A percentile compares a stretch with the other conserved stretches of the same genome.
phyloP scores from a whole-genome alignment of 177 flowering plant species.

The Telopea speciosissima region DNA sequence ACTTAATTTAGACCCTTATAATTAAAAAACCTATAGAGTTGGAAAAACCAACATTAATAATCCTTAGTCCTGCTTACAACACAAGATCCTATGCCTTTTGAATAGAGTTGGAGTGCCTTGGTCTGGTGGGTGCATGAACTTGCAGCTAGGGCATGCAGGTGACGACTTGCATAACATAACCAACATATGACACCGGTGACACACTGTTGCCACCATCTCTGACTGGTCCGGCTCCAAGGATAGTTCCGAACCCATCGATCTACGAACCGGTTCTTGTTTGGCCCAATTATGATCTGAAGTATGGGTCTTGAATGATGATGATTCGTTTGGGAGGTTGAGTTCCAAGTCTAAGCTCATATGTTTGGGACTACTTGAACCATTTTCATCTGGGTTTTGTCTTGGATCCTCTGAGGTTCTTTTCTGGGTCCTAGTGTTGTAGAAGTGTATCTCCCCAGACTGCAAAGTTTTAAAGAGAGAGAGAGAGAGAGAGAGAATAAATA shows the following conservation, averaged over 20 bases:
- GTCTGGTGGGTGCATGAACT: constrained; percentile 50
- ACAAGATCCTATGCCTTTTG: constrained; percentile 32
- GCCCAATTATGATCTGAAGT: not conserved
- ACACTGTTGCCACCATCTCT: constrained; percentile 63
- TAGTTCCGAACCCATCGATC: constrained; percentile 26
- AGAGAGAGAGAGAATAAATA: not conserved
- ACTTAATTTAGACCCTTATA: too few relatives aligned
- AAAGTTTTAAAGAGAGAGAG: not conserved
- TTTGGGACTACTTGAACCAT: not conserved
- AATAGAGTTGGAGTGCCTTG: constrained; percentile 29
- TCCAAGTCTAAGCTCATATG: constrained; percentile 59
- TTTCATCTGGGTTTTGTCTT: constrained; percentile 24
- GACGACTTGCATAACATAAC: constrained; percentile 64
- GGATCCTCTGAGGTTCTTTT: constrained; percentile 59
- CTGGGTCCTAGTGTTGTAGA: constrained; percentile 60
- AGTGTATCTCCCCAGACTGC: constrained; percentile 74
- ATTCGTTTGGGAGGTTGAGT: constrained; percentile 47
- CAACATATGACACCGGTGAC: constrained; percentile 62
- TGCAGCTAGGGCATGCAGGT: constrained; percentile 74
- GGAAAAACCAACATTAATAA: too few relatives aligned
- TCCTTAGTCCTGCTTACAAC: constrained; percentile 16
- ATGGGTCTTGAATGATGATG: constrained; percentile 12
- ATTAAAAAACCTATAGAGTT: too few relatives aligned
- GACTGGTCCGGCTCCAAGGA: constrained; percentile 29
- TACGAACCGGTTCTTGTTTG: constrained; percentile 15